Evolutionary conservation across 108 stramenopile genomes (phyloP), one percentile per base, ranked within the genome.

Genomic region (Cyclotella sp.): DNA sequence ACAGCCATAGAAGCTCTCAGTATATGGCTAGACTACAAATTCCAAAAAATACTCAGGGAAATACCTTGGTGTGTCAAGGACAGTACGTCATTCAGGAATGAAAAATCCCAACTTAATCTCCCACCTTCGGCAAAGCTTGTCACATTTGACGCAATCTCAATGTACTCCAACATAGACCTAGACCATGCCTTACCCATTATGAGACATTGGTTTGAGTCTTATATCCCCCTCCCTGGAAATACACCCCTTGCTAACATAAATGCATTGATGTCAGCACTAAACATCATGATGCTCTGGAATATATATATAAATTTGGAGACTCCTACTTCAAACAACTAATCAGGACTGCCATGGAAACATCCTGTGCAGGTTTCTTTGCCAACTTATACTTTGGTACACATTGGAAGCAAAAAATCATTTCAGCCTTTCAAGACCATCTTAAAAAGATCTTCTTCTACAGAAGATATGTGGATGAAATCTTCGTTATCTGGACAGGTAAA

Each of bases 271-370:
- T n/a, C n/a, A n/a, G n/a, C n/a, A n/a, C 34, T 6, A 34, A 34
- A 43, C 55, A 76, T 61, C 29, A 44, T 76, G 27, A 16, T 68
- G 13, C 13, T n/a, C n/a, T n/a, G n/a, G n/a, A n/a, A n/a, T n/a
- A n/a, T n/a, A n/a, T n/a, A n/a, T n/a, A n/a, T n/a, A n/a, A 70
- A 47, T 77, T 70, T 22, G 76, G 76, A 41, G 59, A 70, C 52
- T 53, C 54, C 39, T 49, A 45, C 54, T 77, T 70, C 44, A 34
- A 61, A 43, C 76, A 77, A 42, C 12, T 60, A 0, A 30, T 69
- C 18, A 68, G 76, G 0, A 71, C 70, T 3, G 76, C 76, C 18
- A 77, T 77, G 76, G 76, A 68, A 1, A 77, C 76, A n/a, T 49
- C 69, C 18, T 68, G 30, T 1, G 76, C 76, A 70, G 42, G 44